phyloP scores from a whole-genome alignment of 208 protist species.

The Naegleria fowleri region DNA sequence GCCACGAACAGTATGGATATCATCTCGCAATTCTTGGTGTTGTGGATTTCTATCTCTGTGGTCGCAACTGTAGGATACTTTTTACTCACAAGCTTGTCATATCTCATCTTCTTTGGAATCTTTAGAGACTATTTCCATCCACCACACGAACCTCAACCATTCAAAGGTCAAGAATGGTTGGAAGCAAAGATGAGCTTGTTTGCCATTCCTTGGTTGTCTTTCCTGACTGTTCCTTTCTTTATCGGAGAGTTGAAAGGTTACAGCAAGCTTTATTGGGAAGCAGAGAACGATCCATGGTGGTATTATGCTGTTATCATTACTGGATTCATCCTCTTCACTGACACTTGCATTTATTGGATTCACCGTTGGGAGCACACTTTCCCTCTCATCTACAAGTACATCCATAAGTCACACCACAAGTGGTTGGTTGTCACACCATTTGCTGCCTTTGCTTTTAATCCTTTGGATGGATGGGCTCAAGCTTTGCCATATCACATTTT shows the following conservation, averaged over 20 bases:
- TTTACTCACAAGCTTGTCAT: background rate
- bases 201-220: background rate
- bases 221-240: background rate
- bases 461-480: slow-evolving; percentile 57
- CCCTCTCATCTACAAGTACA: slow-evolving; percentile 47
- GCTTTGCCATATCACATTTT: slow-evolving; percentile 54
- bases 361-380: slow-evolving; percentile 48
- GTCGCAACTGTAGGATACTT: background rate
- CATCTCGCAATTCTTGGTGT: background rate
- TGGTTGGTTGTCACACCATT: slow-evolving; percentile 40
- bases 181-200: background rate
- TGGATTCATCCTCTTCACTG: slow-evolving; percentile 53
- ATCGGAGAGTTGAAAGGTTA: slow-evolving; percentile 2
- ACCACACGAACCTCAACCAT: slow-evolving; percentile 18
- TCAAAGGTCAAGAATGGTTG: background rate
- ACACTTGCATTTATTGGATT: slow-evolving; percentile 60
- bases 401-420: slow-evolving; percentile 58
- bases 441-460: slow-evolving; percentile 57
- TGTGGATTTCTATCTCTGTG: background rate
- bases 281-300: background rate
- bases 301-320: slow-evolving; percentile 13
- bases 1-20: background rate
- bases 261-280: background rate
- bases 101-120: background rate
- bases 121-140: background rate